Evolutionary conservation across 1,139 yeast genomes (phyloP), one percentile per base, ranked within the genome.

Genomic region (Geotrichum aggregatum): DNA sequence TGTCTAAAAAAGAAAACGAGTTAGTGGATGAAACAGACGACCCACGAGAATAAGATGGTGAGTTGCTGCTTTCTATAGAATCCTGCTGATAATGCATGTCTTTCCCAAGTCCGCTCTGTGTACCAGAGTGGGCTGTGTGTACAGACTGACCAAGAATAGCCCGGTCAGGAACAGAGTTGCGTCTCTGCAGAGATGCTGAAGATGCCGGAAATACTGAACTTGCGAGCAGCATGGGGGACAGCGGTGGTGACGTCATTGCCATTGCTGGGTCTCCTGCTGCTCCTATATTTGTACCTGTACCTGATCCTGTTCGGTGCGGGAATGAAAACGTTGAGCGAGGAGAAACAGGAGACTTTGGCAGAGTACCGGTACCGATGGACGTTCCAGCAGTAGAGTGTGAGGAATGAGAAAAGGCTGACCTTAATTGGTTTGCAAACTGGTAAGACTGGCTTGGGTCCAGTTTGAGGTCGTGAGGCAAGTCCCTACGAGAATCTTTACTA

Each of bases 361-460:
- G n/a, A n/a, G n/a, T n/a, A n/a, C n/a, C n/a, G n/a, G n/a, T n/a
- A n/a, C n/a, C n/a, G n/a, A n/a, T n/a, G n/a, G n/a, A n/a, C n/a
- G n/a, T n/a, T n/a, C n/a, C n/a, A n/a, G n/a, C n/a, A 2, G 26
- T 3, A 14, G 18, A n/a, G 3, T 22, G 44, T 3, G 43, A 22
- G 31, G 13, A 11, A 24, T 41, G 44, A 21, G 19, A 18, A 24
- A 41, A 41, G n/a, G 44, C 44, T 41, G 33, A 16, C 26, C 33
- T 41, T n/a, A 41, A 24, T 11, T 41, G 44, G 16, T 21, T 14
- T 6, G 44, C 44, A 14, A 24, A 41, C 30, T 21, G 33, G 7
- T 31, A 13, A 21, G 44, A 39, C 43, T 39, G 43, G 14, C 43
- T 14, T 3, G 43, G 43, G 43, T 39, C 43, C 43, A 39, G 26